A percentile compares a stretch with the other conserved stretches of the same genome.
Evolutionary conservation across 2,329 filamentous ascomycete species (phyloP).

Genomic region (Trichoderma asperellum): DNA sequence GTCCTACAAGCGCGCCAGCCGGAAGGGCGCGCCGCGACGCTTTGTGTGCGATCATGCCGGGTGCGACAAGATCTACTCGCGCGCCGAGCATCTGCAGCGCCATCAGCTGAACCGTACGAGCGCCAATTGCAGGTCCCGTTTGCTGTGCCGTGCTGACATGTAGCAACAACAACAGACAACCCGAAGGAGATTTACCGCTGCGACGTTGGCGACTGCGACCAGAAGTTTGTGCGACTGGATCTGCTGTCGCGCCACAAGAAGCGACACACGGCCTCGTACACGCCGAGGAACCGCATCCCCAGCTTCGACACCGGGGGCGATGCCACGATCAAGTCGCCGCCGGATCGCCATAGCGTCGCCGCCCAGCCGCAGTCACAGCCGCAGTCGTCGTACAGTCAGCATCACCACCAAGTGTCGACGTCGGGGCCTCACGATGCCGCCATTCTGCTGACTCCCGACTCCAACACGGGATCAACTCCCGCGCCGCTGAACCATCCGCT

Average conservation of each 20-base stretch:
- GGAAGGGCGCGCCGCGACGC: conserved; percentile 53
- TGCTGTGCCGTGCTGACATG: conserved; percentile 13
- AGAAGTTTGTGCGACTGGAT: conserved; percentile 78
- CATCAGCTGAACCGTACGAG: conserved; percentile 79
- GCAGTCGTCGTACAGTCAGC: conserved; percentile 11
- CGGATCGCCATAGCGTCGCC: not conserved
- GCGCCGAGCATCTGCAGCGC: conserved; percentile 79
- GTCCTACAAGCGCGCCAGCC: conserved; percentile 56
- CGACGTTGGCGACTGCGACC: conserved; percentile 73
- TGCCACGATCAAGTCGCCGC: conserved; percentile 11
- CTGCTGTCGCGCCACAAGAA: conserved; percentile 71
- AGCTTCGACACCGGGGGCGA: conserved; percentile 50
- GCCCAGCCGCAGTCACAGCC: conserved; percentile 6
- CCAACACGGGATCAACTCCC: conserved; percentile 39
- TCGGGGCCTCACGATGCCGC: conserved; percentile 51
- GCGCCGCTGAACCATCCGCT: conserved; percentile 34
- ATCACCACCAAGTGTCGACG: conserved; percentile 36
- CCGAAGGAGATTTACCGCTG: conserved; percentile 81
- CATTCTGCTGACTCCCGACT: conserved; percentile 50
- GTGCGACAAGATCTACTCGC: conserved; percentile 79
- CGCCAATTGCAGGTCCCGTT: not conserved
- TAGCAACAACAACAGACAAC: conserved; percentile 59
- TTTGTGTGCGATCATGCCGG: conserved; percentile 70
- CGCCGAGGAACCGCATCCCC: conserved; percentile 54
- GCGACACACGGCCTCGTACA: conserved; percentile 62